Evolutionary conservation across 78 protist species (phyloP).

Genomic region (Tieghemostelium lacteum): DNA sequence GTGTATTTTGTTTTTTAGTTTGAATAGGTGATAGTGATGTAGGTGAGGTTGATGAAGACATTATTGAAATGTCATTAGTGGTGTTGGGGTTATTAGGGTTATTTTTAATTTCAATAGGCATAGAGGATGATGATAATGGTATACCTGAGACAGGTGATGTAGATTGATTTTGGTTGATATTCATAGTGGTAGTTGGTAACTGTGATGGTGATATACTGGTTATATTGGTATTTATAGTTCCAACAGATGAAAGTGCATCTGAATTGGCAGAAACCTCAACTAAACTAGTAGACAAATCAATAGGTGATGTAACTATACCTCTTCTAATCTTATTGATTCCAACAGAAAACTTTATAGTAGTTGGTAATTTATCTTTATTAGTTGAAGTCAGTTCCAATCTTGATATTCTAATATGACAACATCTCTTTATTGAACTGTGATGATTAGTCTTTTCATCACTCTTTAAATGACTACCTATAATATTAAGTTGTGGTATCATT

Average conservation of each 20-base stretch:
- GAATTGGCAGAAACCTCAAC: conserved; percentile 34
- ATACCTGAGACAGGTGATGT: background rate
- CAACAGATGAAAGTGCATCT: background rate
- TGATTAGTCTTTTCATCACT: conserved; percentile 66
- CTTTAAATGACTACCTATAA: conserved; percentile 50
- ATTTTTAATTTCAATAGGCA: background rate
- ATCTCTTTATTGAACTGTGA: conserved; percentile 48
- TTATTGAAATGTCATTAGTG: too few species aligned
- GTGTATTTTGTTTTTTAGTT: too few species aligned
- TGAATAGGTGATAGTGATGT: background rate
- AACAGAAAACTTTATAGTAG: conserved; percentile 51
- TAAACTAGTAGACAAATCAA: conserved; percentile 31
- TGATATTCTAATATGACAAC: conserved; percentile 70
- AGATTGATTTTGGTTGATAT: background rate
- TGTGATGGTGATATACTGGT: background rate
- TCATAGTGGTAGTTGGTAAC: background rate
- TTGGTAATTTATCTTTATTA: conserved; percentile 39
- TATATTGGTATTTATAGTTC: background rate
- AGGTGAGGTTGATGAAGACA: background rate
- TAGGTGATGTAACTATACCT: conserved; percentile 41
- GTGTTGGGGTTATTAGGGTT: background rate
- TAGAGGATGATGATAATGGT: background rate
- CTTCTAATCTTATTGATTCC: conserved; percentile 60
- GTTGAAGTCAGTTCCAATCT: conserved; percentile 46
- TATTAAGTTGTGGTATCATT: conserved; percentile 36